Base-by-base conservation (phyloP, 2,329 filamentous ascomycete genomes). In the Aureobasidium zeae region DNA sequence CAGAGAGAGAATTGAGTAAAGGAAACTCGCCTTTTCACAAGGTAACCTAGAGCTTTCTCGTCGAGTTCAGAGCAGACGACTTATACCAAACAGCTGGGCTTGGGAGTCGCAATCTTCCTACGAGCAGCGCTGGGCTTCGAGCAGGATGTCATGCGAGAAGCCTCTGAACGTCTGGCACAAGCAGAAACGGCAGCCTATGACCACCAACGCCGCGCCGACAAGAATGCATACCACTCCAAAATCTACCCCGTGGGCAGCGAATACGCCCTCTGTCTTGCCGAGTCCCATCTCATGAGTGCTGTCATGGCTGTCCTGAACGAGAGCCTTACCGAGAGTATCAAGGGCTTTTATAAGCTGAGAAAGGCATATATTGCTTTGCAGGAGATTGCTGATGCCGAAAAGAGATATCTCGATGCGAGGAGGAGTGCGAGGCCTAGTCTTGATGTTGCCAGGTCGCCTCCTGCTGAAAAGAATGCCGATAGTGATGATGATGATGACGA, bases 231-330 rank as follows among this genome's bases (percentile, higher is more conserved):
- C 53, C 71, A 63, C 49, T 80, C 71, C 47, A 64, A 66, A 35
- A 79, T 94, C 17, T 95, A 94, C 55, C 79, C 83, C 0, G 73
- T 84, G 0, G 91, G 91, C 2, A 84, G 83, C 4, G 89, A 98
- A 65, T 96, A 84, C 59, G 78, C 85, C 2, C 70, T 96, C 3
- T 84, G 86, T 48, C 77, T 86, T 48, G 85, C 87, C 4, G 80
- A 95, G 66, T 77, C 86, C 2, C 86, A 94, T 62, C 71, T 95
- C 50, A 94, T 95, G 82, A 76, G 77, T 45, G 88, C 88, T 0
- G 81, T 98, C 1, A 79, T 95, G 1, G 86, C 79, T 0, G 85
- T 96, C 12, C 67, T 96, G 54, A 93, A 93, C 52, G 91, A 96
- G 67, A 94, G 85, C 58, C 65, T 96, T 54, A 89, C 88, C 0